Conservation (phyloP, 441 rosid genomes). For the Omphalea diandra region DNA sequence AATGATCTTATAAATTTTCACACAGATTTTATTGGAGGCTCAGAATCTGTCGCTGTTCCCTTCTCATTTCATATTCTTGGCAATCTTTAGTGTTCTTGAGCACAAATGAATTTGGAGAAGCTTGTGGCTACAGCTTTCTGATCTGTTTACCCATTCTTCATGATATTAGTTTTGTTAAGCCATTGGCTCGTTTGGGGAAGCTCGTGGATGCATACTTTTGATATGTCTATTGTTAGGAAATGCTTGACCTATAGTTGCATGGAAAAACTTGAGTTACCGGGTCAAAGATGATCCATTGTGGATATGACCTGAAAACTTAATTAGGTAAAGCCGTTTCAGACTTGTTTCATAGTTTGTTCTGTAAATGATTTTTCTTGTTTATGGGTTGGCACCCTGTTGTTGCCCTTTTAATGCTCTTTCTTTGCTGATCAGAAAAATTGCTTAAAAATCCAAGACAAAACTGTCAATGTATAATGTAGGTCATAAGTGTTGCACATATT, state of each 20-base stretch:
- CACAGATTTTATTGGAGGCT: conserved; percentile 30
- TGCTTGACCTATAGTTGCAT: not conserved
- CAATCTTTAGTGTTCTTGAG: not conserved
- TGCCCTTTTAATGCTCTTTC: not conserved
- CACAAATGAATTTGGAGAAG: not conserved
- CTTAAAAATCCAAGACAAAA: not conserved
- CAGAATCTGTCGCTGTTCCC: conserved; percentile 12
- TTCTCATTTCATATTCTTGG: not conserved
- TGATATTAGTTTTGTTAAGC: not conserved
- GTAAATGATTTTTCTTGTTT: conserved; percentile 1
- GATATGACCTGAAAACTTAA: not conserved
- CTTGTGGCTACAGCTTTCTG: not conserved
- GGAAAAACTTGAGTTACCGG: not conserved
- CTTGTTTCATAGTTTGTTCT: not conserved
- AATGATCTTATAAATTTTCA: conserved; percentile 39
- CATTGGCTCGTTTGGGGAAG: not conserved
- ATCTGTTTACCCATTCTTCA: not conserved
- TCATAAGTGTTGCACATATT: not conserved
- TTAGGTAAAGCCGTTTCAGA: not conserved
- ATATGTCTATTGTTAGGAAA: not conserved
- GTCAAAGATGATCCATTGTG: not conserved
- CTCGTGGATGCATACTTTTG: not conserved
- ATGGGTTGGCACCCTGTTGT: not conserved
- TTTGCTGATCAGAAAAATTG: not conserved
- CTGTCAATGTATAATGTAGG: not conserved